Percentiles rank a stretch among this genome's conserved stretches.
Evolutionary conservation across 257 asterid species (phyloP).

Genomic region (Solanum etuberosum): DNA sequence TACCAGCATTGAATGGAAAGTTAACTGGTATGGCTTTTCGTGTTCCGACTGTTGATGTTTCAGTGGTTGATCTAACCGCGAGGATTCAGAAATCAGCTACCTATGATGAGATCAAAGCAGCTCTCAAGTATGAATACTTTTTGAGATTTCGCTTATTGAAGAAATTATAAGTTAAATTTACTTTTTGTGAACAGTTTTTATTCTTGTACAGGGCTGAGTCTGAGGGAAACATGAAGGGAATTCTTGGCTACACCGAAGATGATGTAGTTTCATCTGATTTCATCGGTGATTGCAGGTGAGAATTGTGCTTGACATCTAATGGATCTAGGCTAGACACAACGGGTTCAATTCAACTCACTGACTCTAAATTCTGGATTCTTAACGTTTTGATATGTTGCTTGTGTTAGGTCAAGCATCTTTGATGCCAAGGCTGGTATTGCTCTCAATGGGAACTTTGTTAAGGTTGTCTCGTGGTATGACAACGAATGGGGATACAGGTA

Average conservation of each 20-base stretch:
- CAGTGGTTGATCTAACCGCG: constrained; percentile 45
- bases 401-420: constrained; percentile 49
- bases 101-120: constrained; percentile 47
- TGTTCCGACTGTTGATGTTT: constrained; percentile 49
- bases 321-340: too few relatives aligned
- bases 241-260: constrained; percentile 57
- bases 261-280: constrained; percentile 55
- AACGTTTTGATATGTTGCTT: neutral
- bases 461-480: constrained; percentile 52
- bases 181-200: neutral
- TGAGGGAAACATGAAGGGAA: constrained; percentile 39
- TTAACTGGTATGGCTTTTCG: constrained; percentile 62
- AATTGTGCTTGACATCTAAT: neutral
- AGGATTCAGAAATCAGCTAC: constrained; percentile 42
- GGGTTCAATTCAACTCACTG: too few relatives aligned
- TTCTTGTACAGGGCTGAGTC: constrained; percentile 29
- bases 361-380: neutral
- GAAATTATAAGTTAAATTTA: neutral
- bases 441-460: constrained; percentile 38
- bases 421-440: constrained; percentile 65
- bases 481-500: constrained; percentile 72
- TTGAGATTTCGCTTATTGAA: neutral
- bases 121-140: constrained; percentile 22
- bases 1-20: constrained; percentile 48
- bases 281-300: constrained; percentile 43